phyloP scores from a whole-genome alignment of 2,329 filamentous ascomycete genomes.

The Chaetomiaceae sp. region DNA sequence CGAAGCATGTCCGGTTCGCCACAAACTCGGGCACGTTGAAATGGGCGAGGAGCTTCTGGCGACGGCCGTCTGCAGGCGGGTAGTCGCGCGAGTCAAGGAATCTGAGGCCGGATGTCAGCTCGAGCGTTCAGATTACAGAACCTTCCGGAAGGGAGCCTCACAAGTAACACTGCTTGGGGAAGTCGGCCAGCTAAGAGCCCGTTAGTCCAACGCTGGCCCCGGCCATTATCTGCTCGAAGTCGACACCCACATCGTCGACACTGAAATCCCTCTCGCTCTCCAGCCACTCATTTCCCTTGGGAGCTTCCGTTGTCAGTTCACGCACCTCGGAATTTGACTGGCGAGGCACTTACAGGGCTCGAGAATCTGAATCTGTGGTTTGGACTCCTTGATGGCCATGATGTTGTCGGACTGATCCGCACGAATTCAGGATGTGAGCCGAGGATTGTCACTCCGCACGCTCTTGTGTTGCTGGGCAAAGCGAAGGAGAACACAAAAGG shows the following conservation, averaged over 20 bases:
- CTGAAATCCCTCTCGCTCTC: not conserved
- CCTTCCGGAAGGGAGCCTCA: not conserved
- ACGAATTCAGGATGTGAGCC: too few relatives aligned
- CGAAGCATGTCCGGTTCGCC: conserved; percentile 20
- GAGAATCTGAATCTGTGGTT: not conserved
- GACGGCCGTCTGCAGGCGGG: not conserved
- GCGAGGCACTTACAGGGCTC: not conserved
- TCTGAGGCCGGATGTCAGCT: not conserved
- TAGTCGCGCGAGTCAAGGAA: conserved; percentile 20
- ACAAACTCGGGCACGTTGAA: conserved; percentile 21
- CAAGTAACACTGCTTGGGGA: conserved; percentile 17
- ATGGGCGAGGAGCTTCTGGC: conserved; percentile 17
- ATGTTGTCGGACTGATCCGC: too few relatives aligned
- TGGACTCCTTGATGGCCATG: not conserved
- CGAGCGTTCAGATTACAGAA: too few relatives aligned
- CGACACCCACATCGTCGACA: not conserved
- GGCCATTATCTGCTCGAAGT: not conserved
- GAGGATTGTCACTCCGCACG: too few relatives aligned
- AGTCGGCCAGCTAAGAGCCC: not conserved
- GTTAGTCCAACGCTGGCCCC: not conserved
- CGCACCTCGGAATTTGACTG: not conserved
- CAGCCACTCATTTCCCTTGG: not conserved
- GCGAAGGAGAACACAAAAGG: too few relatives aligned
- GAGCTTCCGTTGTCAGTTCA: not conserved
- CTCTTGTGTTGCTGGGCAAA: too few relatives aligned